A percentile compares a stretch with the other conserved stretches of the same genome.
These are phyloP conservation scores for Cubamyces sp. DNA, from an alignment of 768 basidiomycete species.

Conservation along the genomic window DNA sequence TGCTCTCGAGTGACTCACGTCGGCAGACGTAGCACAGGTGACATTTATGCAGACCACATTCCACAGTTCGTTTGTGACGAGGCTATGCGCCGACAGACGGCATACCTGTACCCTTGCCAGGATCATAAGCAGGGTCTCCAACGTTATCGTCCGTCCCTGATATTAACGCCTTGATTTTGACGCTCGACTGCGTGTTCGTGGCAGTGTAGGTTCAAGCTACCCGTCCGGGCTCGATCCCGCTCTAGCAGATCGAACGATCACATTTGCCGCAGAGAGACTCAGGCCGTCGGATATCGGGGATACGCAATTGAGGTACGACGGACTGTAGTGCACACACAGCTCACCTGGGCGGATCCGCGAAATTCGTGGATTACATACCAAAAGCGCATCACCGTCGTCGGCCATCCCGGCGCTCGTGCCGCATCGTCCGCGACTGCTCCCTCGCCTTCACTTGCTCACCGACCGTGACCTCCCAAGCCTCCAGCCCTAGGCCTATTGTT, in stretches of 20 bases:
- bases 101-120: not conserved
- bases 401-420: constrained; percentile 10
- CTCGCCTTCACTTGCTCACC: too few species aligned
- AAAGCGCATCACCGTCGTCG: constrained; percentile 16
- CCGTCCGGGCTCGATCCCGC: not conserved
- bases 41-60: not conserved
- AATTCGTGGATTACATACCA: not conserved
- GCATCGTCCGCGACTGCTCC: not conserved
- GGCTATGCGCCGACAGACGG: not conserved
- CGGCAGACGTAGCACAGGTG: not conserved
- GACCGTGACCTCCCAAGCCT: not conserved
- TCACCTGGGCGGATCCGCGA: not conserved
- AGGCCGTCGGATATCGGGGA: not conserved
- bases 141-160: too few species aligned
- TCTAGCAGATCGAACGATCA: not conserved
- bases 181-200: not conserved
- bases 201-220: not conserved
- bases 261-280: not conserved
- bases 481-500: not conserved
- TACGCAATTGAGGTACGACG: not conserved
- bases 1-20: not conserved
- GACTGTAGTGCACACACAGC: not conserved
- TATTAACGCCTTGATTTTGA: too few species aligned
- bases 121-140: not conserved
- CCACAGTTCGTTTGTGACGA: not conserved